Percentiles rank a stretch among this genome's conserved stretches.
These are phyloP conservation scores for Aspergillus conjunctus DNA, from an alignment of 495 filamentous ascomycete genomes.

Conservation along the genomic window DNA sequence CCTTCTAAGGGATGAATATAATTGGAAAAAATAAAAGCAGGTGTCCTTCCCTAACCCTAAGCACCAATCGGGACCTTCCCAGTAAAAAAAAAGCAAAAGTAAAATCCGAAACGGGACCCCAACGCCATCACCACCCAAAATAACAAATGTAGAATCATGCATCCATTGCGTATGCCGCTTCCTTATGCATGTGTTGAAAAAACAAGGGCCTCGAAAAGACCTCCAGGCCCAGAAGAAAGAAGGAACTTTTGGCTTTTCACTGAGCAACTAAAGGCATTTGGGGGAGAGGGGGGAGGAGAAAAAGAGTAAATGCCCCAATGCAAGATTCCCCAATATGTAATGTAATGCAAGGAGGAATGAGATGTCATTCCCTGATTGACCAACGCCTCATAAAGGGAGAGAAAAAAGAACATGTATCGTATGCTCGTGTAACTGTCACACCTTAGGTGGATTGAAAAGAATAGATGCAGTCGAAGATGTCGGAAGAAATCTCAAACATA, in stretches of 20 bases:
- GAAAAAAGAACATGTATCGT: conserved; percentile 8
- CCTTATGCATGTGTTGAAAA: conserved; percentile 3
- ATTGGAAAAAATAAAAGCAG: too few relatives aligned
- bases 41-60: too few relatives aligned
- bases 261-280: background rate
- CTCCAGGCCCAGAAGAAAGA: background rate
- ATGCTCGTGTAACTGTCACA: conserved; percentile 13
- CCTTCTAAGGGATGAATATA: background rate
- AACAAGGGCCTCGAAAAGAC: conserved; percentile 2
- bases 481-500: conserved; percentile 12
- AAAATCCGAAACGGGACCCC: background rate
- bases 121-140: conserved; percentile 2
- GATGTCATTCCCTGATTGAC: background rate
- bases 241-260: background rate
- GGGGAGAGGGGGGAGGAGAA: too few relatives aligned
- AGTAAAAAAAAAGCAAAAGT: background rate
- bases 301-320: background rate
- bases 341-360: conserved; percentile 13
- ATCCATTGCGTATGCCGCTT: background rate
- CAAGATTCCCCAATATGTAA: background rate
- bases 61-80: background rate
- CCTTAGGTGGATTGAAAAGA: background rate
- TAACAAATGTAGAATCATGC: background rate
- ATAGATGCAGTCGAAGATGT: conserved; percentile 19
- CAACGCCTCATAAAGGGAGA: conserved; percentile 15